Percentiles rank a stretch among this genome's conserved stretches.
Evolutionary conservation across 345 rosid genomes (phyloP).

Genomic region (Sapria himalayana): DNA sequence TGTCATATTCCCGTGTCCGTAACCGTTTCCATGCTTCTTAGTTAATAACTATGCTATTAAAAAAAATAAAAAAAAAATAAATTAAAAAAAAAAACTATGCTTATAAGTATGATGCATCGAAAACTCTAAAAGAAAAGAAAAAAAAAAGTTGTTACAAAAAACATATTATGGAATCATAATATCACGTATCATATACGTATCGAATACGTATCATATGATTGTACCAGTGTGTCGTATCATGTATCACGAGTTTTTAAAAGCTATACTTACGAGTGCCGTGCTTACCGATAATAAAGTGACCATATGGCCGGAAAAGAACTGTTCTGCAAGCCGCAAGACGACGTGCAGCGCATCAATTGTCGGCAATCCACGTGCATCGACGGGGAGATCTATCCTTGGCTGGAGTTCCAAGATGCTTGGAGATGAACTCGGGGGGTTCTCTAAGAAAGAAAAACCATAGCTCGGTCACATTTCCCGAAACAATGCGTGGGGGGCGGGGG

Average conservation of each 20-base stretch:
- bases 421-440: conserved; percentile 26
- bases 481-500: no score
- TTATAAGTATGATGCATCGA: no score
- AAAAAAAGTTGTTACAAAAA: conserved; percentile 1
- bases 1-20: no score
- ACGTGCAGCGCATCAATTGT: conserved; percentile 44
- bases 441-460: conserved; percentile 22
- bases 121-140: conserved; percentile 1
- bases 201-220: no score
- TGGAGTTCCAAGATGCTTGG: conserved; percentile 14
- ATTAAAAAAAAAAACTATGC: neutral
- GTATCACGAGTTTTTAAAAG: no score
- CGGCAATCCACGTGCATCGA: conserved; percentile 27
- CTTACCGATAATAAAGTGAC: conserved; percentile 50
- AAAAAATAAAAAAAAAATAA: neutral
- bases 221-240: no score
- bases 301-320: conserved; percentile 36
- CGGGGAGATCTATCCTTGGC: conserved; percentile 29
- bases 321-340: conserved; percentile 42
- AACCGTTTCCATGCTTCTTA: no score
- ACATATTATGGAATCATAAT: no score
- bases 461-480: no score
- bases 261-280: no score
- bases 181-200: no score
- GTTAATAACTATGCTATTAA: no score